Conservation (phyloP, 768 basidiomycete genomes). For the Pisolithus albus region DNA sequence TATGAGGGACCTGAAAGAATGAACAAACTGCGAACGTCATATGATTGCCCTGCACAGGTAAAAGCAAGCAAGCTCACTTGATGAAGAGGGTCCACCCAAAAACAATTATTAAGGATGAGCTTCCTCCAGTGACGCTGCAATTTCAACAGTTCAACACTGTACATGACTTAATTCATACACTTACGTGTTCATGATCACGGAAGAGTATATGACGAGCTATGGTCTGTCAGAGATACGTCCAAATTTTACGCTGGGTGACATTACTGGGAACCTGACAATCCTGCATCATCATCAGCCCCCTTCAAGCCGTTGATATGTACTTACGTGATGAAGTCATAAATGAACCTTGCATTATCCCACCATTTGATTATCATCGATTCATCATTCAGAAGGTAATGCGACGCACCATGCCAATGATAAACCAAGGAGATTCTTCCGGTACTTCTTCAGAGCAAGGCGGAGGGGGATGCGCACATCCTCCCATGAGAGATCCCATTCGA, state of each 20-base stretch:
- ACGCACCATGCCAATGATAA: constrained; percentile 69
- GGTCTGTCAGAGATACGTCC: not conserved
- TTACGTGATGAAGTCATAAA: constrained; percentile 76
- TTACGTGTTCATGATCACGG: constrained; percentile 64
- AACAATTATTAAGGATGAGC: constrained; percentile 46
- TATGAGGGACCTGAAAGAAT: constrained; percentile 46
- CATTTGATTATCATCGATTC: not conserved
- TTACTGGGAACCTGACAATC: constrained; percentile 51
- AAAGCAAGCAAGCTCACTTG: constrained; percentile 45
- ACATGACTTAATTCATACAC: not conserved
- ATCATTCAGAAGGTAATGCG: no score
- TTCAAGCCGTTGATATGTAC: constrained; percentile 16
- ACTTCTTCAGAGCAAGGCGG: constrained; percentile 62
- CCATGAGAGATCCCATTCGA: constrained; percentile 75
- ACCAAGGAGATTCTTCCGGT: constrained; percentile 66
- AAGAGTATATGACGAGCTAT: constrained; percentile 77
- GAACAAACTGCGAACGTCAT: constrained; percentile 67
- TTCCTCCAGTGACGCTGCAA: constrained; percentile 51
- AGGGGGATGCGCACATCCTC: constrained; percentile 69
- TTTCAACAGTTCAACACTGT: not conserved
- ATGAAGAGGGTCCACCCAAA: constrained; percentile 85
- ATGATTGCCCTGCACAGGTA: constrained; percentile 52
- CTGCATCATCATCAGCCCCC: not conserved
- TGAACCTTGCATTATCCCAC: constrained; percentile 39
- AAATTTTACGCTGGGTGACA: not conserved